Evolutionary conservation across 495 filamentous ascomycete genomes (phyloP).

Genomic region (Tuber umbilicatum): DNA sequence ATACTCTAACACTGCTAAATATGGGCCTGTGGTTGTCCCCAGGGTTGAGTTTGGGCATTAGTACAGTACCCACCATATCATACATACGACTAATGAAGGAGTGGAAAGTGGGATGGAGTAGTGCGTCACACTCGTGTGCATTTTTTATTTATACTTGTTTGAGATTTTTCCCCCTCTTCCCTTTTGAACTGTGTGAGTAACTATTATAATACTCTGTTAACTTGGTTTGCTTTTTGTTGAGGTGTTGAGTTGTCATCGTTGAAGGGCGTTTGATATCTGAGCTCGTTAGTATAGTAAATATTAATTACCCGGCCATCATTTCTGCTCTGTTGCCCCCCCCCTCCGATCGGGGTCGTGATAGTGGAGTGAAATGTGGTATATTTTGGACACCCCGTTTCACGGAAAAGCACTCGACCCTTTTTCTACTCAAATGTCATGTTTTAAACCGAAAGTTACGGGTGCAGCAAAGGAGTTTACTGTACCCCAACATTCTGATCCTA

Average conservation of each 20-base stretch:
- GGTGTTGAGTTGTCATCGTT: neutral
- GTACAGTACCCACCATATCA: neutral
- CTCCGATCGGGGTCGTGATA: neutral
- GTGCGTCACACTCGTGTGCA: constrained; percentile 7
- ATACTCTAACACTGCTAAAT: constrained; percentile 77
- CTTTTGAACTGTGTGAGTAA: neutral
- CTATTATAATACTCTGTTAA: neutral
- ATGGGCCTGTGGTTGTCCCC: constrained; percentile 92
- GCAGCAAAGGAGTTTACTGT: neutral
- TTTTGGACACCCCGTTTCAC: neutral
- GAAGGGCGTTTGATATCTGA: constrained; percentile 6
- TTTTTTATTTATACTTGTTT: constrained; percentile 13
- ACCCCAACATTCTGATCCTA: neutral
- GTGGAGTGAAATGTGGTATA: neutral
- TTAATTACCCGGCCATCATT: neutral
- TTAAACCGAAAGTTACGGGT: neutral
- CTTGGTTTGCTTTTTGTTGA: neutral
- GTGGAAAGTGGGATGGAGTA: constrained; percentile 45
- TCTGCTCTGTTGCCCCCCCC: neutral
- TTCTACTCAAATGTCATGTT: neutral
- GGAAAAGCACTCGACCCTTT: neutral
- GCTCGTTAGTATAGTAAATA: neutral
- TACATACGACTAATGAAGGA: neutral
- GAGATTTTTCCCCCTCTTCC: constrained; percentile 4
- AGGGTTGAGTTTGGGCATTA: constrained; percentile 71